These are phyloP conservation scores for Asterionellopsis glacialis DNA, from an alignment of 108 stramenopile species.

Conservation along the genomic window DNA sequence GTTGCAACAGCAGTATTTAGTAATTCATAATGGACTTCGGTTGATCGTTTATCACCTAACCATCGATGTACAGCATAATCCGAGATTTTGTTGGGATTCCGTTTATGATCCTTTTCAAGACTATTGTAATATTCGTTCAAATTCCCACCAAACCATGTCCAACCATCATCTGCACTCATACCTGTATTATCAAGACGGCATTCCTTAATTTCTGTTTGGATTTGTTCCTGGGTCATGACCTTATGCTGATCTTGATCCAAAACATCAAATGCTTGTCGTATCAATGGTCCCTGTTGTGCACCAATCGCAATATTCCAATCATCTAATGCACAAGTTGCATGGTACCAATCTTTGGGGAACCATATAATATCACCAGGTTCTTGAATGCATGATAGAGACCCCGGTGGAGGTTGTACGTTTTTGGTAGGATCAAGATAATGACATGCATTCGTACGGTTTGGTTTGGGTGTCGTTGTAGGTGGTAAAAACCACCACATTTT, in stretches of 20 bases:
- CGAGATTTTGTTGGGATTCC: slow-evolving; percentile 32
- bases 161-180: slow-evolving; percentile 14
- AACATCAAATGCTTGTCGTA: slow-evolving; percentile 23
- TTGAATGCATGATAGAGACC: slow-evolving; percentile 23
- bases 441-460: slow-evolving; percentile 31
- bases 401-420: slow-evolving; percentile 11
- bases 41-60: slow-evolving; percentile 36
- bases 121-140: slow-evolving; percentile 50
- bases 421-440: slow-evolving; percentile 26
- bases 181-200: not conserved
- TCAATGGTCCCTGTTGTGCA: slow-evolving; percentile 22
- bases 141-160: slow-evolving; percentile 53
- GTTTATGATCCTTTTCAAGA: slow-evolving; percentile 38
- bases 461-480: slow-evolving; percentile 15
- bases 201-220: slow-evolving; percentile 3
- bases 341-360: slow-evolving; percentile 40
- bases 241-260: not conserved
- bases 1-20: slow-evolving; percentile 12
- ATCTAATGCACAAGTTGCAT: slow-evolving; percentile 49
- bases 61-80: slow-evolving; percentile 55
- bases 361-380: slow-evolving; percentile 35
- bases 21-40: slow-evolving; percentile 38
- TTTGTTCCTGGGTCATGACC: slow-evolving; percentile 10
- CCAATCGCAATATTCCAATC: slow-evolving; percentile 45
- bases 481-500: slow-evolving; percentile 43